Base-by-base conservation (phyloP, 1,284 basidiomycete species). In the Lignosus rhinocerotis region DNA sequence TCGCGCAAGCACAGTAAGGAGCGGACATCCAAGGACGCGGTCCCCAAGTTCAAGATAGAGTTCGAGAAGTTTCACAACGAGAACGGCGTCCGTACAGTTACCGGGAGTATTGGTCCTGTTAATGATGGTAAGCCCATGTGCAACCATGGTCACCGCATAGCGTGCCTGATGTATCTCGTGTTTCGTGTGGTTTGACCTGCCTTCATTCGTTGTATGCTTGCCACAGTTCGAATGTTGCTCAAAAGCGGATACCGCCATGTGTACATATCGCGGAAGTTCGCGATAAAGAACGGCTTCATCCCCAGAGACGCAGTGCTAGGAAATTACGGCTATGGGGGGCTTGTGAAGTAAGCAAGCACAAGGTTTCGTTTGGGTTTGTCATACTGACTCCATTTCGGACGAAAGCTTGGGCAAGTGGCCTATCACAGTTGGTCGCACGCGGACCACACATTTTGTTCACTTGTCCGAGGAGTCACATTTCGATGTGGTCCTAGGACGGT, bases 401-500 rank as follows among this genome's bases (percentile, higher is more conserved):
- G 41, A 39, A 54, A 79, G 78, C 66, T 85, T 95, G 41, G 93
- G 93, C 11, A 82, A 80, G 54, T 91, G 93, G 84, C 88, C 93
- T 0, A 82, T 93, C 50, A 90, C 86, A 1, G 73, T 80, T 17
- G 78, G 78, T 19, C 69, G 69, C 43, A 78, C 76, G 25, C 78
- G 76, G 65, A 78, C 76, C 1, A 72, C 66, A 45, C 78, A 78
- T 51, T 65, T 81, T 0, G 89, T 93, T 1, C 92, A 92, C 75
- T 79, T 98, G 34, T 92, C 92, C 9, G 96, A 99, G 72, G 96
- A 98, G 73, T 88, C 90, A 21, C 96, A 98, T 73, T 99, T 99
- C 75, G 96, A 98, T 67, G 93, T 98, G 50, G 92, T 98, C 19
- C 82, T 99, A 2, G 96, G 96, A 3, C 83, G 96, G 43, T 89